Evolutionary conservation across 495 filamentous ascomycete species (phyloP).

Genomic region (Penicillium silybi): DNA sequence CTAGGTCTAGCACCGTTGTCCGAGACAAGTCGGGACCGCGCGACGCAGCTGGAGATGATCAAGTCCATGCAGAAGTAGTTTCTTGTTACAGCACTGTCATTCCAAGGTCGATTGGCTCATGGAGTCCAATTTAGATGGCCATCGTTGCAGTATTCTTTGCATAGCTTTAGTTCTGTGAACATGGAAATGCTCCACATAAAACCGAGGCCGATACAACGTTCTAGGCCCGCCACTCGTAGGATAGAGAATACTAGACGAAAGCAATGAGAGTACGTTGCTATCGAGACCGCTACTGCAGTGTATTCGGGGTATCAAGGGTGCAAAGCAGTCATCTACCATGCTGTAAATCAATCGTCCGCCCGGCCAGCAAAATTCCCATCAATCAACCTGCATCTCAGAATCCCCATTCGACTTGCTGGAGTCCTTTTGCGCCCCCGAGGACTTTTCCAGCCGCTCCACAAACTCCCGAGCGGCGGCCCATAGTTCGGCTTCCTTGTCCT

Average conservation of each 20-base stretch:
- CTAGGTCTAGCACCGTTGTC: constrained; percentile 72
- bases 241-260: background rate
- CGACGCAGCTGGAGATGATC: constrained; percentile 89
- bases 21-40: constrained; percentile 79
- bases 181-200: constrained; percentile 10
- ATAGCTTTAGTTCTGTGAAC: constrained; percentile 22
- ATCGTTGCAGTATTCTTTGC: constrained; percentile 11
- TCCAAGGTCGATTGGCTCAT: constrained; percentile 10
- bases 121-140: constrained; percentile 9
- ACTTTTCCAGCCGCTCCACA: constrained; percentile 36
- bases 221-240: background rate
- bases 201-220: background rate
- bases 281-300: background rate
- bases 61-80: constrained; percentile 42
- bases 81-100: background rate
- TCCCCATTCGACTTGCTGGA: constrained; percentile 8
- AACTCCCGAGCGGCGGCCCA: constrained; percentile 59
- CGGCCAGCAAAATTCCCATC: background rate
- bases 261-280: background rate
- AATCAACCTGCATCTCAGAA: constrained; percentile 39
- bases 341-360: background rate
- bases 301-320: background rate
- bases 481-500: constrained; percentile 74
- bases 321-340: background rate
- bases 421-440: background rate